Conservation (phyloP, 1,284 basidiomycete species). For the Porodaedalea pini region DNA sequence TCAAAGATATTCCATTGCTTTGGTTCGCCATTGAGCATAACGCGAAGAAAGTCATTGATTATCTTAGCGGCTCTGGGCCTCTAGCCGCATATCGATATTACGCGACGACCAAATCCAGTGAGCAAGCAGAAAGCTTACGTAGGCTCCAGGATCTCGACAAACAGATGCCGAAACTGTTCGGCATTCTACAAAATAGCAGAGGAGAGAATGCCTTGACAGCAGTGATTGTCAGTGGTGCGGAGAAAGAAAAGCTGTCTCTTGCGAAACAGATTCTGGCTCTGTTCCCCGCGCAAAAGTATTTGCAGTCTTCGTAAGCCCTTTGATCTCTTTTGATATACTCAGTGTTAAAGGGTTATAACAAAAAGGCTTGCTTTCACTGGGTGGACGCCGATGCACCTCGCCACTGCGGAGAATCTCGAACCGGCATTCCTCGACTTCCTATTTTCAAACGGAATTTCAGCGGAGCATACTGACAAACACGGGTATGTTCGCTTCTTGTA, state of each 20-base stretch:
- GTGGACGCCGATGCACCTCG: slow-evolving; percentile 42
- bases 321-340: slow-evolving; percentile 29
- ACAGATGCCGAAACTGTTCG: slow-evolving; percentile 43
- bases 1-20: slow-evolving; percentile 34
- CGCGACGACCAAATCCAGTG: slow-evolving; percentile 39
- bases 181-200: slow-evolving; percentile 36
- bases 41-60: slow-evolving; percentile 41
- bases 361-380: slow-evolving; percentile 35
- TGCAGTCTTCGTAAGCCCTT: slow-evolving; percentile 16
- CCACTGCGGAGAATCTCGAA: slow-evolving; percentile 32
- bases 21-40: slow-evolving; percentile 40
- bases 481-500: slow-evolving; percentile 36
- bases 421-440: slow-evolving; percentile 46
- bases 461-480: slow-evolving; percentile 39
- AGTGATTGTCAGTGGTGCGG: neutral
- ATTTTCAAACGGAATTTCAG: slow-evolving; percentile 43
- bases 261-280: slow-evolving; percentile 9
- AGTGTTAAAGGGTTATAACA: neutral
- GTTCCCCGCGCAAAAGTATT: slow-evolving; percentile 2
- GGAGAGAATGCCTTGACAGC: slow-evolving; percentile 22
- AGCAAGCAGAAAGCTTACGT: slow-evolving; percentile 37
- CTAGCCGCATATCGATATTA: slow-evolving; percentile 41
- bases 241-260: slow-evolving; percentile 8
- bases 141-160: slow-evolving; percentile 36
- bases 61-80: slow-evolving; percentile 37